Evolutionary conservation across 2,329 filamentous ascomycete genomes (phyloP), one percentile per base, ranked within the genome.

Genomic region (Aspergillus sp.): DNA sequence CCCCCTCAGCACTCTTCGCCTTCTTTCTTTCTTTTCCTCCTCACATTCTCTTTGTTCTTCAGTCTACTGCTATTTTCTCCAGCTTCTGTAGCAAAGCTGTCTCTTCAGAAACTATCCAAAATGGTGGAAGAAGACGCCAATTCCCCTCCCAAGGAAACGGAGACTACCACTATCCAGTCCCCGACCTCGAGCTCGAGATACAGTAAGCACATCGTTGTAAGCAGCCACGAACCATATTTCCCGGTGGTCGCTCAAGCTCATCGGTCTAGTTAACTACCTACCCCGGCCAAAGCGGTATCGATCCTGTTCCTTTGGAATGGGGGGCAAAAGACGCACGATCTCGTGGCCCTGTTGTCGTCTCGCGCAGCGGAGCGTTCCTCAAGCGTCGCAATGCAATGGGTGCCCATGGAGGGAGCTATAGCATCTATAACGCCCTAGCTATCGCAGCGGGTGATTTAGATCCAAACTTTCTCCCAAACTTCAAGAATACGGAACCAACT

Each of bases 371-470:
- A 8, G 71, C 71, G 25, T 57, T 70, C 43, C 47, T 74, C n/a
- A 74, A 77, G 66, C 72, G 73, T 53, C 66, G 71, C 54, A 78
- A 73, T 82, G 85, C 87, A 50, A 87, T 89, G 72, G 87, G 87
- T 70, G 89, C 87, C 61, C 89, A 91, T 68, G 94, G 95, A 66
- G 94, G 95, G 60, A 97, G 93, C 4, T 98, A 99, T 77, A 93
- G 92, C 64, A 94, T 97, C 66, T 98, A 98, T 81, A 93, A 96
- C 74, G 94, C 94, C 23, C 85, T 98, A 30, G 94, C 94, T 13
- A 89, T 98, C 66, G 94, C 94, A 23, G 95, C 92, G 74, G 93
- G 94, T 71, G 91, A 98, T 74, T 85, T 98, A 61, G 87, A 92
- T 64, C 84, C 87, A 46, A 89, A 96, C 68, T 93, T 97, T 78